Percentiles rank a stretch among this genome's conserved stretches.
Conservation (phyloP, 2,329 filamentous ascomycete genomes). For the Lachnellula cervina region DNA sequence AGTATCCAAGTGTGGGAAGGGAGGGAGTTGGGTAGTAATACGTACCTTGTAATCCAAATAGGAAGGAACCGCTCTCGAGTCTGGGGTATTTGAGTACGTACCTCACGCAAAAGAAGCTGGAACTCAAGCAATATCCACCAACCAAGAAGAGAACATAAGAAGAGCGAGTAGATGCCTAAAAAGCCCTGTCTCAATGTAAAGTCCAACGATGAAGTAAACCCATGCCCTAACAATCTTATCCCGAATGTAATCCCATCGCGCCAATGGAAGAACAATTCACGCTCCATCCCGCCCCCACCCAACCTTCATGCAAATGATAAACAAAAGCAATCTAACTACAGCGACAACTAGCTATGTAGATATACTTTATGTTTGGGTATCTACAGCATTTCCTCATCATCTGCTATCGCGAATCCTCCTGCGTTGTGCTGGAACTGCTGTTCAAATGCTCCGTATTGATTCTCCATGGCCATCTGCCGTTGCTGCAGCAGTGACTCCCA, state of each 20-base stretch:
- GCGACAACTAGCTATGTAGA: conserved; percentile 19
- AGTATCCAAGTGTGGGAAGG: not conserved
- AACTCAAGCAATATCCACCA: conserved; percentile 4
- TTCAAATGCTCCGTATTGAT: conserved; percentile 27
- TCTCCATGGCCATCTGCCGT: conserved; percentile 29
- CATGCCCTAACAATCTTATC: conserved; percentile 1
- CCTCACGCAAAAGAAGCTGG: conserved; percentile 20
- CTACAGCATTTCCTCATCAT: conserved; percentile 34
- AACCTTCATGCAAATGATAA: not conserved
- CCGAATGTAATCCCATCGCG: conserved; percentile 2
- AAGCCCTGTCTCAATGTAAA: conserved; percentile 3
- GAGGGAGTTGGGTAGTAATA: not conserved
- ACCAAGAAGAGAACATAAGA: conserved; percentile 16
- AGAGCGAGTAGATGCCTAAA: conserved; percentile 27
- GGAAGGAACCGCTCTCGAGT: not conserved
- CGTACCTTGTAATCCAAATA: not conserved
- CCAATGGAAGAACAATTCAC: conserved; percentile 4
- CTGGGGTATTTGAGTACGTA: conserved; percentile 21
- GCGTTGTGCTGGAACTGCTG: conserved; percentile 21
- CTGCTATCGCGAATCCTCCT: conserved; percentile 15
- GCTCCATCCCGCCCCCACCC: not conserved
- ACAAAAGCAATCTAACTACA: conserved; percentile 14
- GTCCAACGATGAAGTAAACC: conserved; percentile 4
- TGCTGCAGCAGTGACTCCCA: conserved; percentile 22
- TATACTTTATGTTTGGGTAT: conserved; percentile 19